phyloP scores from a whole-genome alignment of 345 rosid genomes.

The Erodium maritimum region DNA sequence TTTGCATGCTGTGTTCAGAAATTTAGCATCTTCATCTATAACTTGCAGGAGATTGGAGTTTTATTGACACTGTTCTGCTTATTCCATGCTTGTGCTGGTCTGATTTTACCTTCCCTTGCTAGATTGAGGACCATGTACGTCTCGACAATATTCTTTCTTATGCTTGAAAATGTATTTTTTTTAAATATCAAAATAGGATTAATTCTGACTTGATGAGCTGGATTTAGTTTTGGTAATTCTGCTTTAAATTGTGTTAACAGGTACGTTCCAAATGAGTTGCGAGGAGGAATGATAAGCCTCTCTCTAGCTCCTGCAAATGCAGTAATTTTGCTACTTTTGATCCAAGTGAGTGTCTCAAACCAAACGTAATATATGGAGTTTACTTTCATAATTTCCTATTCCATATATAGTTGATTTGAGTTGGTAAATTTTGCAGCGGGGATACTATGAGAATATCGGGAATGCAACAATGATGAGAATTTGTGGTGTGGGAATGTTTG shows the following conservation, averaged over 20 bases:
- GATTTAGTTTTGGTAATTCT: conserved; percentile 5
- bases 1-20: conserved; percentile 5
- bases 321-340: conserved; percentile 41
- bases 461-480: conserved; percentile 60
- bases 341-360: conserved; percentile 34
- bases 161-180: neutral
- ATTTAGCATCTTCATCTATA: conserved; percentile 6
- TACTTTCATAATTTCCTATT: too few species aligned
- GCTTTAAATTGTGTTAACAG: conserved; percentile 23
- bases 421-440: conserved; percentile 47
- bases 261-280: conserved; percentile 82
- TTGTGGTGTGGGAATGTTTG: conserved; percentile 54
- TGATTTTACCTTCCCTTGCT: conserved; percentile 72
- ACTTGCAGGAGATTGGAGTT: conserved; percentile 69
- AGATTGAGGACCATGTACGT: conserved; percentile 80
- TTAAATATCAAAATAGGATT: neutral
- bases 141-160: conserved; percentile 1
- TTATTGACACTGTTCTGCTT: conserved; percentile 63
- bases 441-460: conserved; percentile 44
- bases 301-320: conserved; percentile 84
- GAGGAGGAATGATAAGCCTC: conserved; percentile 91
- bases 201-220: conserved; percentile 3
- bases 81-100: conserved; percentile 61
- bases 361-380: conserved; percentile 1
- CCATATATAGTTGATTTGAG: neutral